Evolutionary conservation across 331 rosid species (phyloP).

Genomic region (Malus hybrid): DNA sequence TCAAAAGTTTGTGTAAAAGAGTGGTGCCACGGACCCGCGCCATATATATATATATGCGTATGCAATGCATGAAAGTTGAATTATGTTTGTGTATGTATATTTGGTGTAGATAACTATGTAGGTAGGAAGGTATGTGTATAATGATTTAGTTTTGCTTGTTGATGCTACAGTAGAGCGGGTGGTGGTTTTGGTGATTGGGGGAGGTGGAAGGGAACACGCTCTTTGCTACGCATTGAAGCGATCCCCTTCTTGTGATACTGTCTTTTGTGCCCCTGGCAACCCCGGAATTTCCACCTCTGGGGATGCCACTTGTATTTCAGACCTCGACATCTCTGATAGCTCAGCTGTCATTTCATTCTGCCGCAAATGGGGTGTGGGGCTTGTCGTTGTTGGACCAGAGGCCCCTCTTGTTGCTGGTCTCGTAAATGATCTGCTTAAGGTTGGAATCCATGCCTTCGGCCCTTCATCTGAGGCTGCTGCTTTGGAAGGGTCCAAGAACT

Average conservation of each 20-base stretch:
- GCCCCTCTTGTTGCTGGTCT: slow-evolving; percentile 87
- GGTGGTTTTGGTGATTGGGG: slow-evolving; percentile 79
- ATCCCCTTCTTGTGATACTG: slow-evolving; percentile 59
- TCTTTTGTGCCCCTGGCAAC: slow-evolving; percentile 92
- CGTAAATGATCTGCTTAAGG: slow-evolving; percentile 54
- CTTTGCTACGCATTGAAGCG: slow-evolving; percentile 90
- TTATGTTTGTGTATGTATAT: no score
- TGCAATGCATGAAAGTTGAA: no score
- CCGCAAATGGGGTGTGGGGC: slow-evolving; percentile 61
- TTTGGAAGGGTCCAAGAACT: slow-evolving; percentile 91
- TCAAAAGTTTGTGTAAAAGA: no score
- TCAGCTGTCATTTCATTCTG: slow-evolving; percentile 61
- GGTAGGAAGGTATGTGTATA: no score
- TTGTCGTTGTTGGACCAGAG: slow-evolving; percentile 93
- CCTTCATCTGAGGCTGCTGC: slow-evolving; percentile 98
- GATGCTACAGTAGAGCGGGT: slow-evolving; percentile 32
- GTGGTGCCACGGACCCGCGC: no score
- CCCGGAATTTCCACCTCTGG: slow-evolving; percentile 82
- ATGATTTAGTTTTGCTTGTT: not conserved
- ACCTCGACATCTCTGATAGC: slow-evolving; percentile 56
- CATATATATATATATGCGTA: no score
- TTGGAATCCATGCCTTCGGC: slow-evolving; percentile 82
- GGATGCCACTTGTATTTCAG: slow-evolving; percentile 67
- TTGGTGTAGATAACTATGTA: no score
- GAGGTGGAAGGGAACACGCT: slow-evolving; percentile 97